phyloP scores from a whole-genome alignment of 2,329 filamentous ascomycete genomes.

The Ophiostoma quercus region DNA sequence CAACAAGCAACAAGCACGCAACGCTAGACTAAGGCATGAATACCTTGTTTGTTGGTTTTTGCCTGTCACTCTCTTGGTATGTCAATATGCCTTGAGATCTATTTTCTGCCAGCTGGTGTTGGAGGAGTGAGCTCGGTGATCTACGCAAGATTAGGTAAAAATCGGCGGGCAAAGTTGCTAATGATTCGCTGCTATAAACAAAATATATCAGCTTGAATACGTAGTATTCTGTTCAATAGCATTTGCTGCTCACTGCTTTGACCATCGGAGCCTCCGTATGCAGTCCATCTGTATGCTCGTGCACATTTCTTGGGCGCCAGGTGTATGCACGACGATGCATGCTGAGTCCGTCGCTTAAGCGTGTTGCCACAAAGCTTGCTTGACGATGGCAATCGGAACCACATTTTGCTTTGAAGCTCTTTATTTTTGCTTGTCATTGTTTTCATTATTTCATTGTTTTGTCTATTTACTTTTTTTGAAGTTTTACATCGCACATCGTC shows the following conservation, averaged over 20 bases:
- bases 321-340: neutral
- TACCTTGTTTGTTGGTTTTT: neutral
- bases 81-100: neutral
- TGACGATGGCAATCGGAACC: neutral
- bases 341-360: neutral
- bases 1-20: neutral
- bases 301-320: neutral
- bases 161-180: neutral
- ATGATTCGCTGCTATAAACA: neutral
- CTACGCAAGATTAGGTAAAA: neutral
- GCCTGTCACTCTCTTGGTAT: neutral
- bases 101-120: neutral
- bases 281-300: neutral
- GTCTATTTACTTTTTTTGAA: neutral
- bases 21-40: neutral
- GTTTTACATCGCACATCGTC: neutral
- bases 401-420: neutral
- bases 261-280: neutral
- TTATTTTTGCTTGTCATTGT: neutral
- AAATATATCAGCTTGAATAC: neutral
- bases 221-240: neutral
- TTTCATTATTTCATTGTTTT: too few species aligned
- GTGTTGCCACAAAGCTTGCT: neutral
- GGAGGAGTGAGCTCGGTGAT: neutral
- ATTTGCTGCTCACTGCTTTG: neutral